Percentiles rank a stretch among this genome's conserved stretches.
phyloP scores from a whole-genome alignment of 78 protist genomes.

The Dictyostelium firmibasis region DNA sequence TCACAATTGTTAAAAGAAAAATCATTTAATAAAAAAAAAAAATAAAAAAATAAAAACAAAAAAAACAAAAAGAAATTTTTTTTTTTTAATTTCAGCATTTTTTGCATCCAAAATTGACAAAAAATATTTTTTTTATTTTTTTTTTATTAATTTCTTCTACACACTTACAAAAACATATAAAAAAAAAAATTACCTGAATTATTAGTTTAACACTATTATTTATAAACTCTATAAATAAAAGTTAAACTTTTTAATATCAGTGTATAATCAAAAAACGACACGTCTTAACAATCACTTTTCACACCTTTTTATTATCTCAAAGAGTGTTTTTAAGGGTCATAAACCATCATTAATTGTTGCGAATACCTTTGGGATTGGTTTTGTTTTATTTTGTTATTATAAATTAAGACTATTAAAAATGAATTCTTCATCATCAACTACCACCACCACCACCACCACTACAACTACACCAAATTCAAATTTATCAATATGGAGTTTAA shows the following conservation, averaged over 20 bases:
- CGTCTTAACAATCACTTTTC: not conserved
- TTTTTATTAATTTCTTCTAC: not conserved
- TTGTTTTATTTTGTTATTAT: not conserved
- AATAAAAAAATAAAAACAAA: too few relatives aligned
- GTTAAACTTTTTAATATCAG: not conserved
- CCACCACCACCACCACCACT: not conserved
- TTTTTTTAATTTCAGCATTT: too few relatives aligned
- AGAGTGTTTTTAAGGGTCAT: not conserved
- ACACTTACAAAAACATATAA: not conserved
- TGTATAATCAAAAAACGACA: not conserved
- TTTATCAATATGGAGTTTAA: not conserved
- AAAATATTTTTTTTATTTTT: too few relatives aligned
- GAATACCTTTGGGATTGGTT: conserved; percentile 9
- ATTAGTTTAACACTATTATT: not conserved
- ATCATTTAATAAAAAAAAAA: too few relatives aligned
- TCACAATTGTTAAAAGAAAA: too few relatives aligned
- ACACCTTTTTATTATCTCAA: not conserved
- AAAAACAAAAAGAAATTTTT: too few relatives aligned
- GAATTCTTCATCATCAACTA: not conserved
- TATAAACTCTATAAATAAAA: too few relatives aligned
- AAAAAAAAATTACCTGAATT: not conserved
- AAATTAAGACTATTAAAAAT: not conserved
- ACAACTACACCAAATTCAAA: not conserved
- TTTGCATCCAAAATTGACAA: too few relatives aligned
- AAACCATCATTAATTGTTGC: not conserved